These are phyloP conservation scores for Cyclostephanos invisitatus DNA, from an alignment of 108 stramenopile species.

Conservation along the genomic window DNA sequence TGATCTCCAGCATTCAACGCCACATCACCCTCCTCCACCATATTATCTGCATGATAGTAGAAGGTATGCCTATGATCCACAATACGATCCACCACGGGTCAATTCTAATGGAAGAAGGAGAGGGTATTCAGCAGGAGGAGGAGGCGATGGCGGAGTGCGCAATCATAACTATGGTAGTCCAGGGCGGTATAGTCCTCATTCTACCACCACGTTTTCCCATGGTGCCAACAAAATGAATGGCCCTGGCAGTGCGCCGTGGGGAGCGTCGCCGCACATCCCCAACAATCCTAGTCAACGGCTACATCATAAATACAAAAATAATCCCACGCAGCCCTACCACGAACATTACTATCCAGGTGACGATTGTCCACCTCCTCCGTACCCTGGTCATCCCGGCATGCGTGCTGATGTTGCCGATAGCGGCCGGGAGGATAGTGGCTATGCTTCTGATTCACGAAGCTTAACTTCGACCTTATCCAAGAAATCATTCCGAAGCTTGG, in stretches of 20 bases:
- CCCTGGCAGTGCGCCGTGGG: conserved; percentile 8
- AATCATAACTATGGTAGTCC: neutral
- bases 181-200: neutral
- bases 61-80: conserved; percentile 8
- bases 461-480: conserved; percentile 11
- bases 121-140: neutral
- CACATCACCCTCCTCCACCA: neutral
- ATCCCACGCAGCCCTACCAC: neutral
- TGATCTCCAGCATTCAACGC: neutral
- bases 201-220: neutral
- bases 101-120: neutral
- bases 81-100: conserved; percentile 7
- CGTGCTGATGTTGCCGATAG: neutral
- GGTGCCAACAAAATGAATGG: neutral
- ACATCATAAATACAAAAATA: neutral
- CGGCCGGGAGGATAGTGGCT: conserved; percentile 5
- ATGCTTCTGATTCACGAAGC: conserved; percentile 18
- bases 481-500: conserved; percentile 26
- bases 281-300: neutral
- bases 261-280: neutral
- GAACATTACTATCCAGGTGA: neutral
- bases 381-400: conserved; percentile 9
- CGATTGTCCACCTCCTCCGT: conserved; percentile 1
- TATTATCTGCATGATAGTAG: conserved; percentile 4
- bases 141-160: neutral